A percentile compares a stretch with the other conserved stretches of the same genome.
These are phyloP conservation scores for Gloeopeniophorella convolvens DNA, from an alignment of 768 basidiomycete species.

Conservation along the genomic window DNA sequence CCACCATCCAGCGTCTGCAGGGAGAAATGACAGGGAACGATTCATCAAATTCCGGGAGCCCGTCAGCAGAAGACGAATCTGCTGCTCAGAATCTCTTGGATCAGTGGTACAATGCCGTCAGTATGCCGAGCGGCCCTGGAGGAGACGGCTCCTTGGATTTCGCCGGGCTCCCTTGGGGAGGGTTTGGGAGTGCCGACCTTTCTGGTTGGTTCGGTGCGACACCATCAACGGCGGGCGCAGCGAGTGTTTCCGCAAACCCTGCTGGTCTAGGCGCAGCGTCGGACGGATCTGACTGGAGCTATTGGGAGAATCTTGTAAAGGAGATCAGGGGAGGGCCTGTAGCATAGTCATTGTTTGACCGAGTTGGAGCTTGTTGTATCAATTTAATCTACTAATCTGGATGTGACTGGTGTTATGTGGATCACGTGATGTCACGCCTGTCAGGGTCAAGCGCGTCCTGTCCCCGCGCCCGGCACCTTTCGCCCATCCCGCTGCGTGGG, in stretches of 20 bases:
- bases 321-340: slow-evolving; percentile 20
- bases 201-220: slow-evolving; percentile 21
- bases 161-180: slow-evolving; percentile 22
- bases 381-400: no score
- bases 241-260: neutral
- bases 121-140: slow-evolving; percentile 33
- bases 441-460: slow-evolving; percentile 11
- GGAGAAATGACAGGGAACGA: slow-evolving; percentile 52
- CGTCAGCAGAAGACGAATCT: slow-evolving; percentile 59
- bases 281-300: slow-evolving; percentile 19
- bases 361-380: neutral
- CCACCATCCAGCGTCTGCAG: slow-evolving; percentile 56
- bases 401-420: neutral
- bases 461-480: neutral
- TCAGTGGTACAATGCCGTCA: slow-evolving; percentile 81
- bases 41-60: slow-evolving; percentile 63
- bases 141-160: slow-evolving; percentile 32
- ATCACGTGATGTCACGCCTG: slow-evolving; percentile 13
- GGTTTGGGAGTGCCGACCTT: slow-evolving; percentile 19
- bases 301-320: slow-evolving; percentile 22
- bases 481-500: slow-evolving; percentile 3
- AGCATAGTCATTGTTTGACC: neutral
- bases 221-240: neutral
- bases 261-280: slow-evolving; percentile 1
- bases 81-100: slow-evolving; percentile 74